Evolutionary conservation across 1,139 yeast species (phyloP).

Genomic region (Yamadazyma membranifaciens): DNA sequence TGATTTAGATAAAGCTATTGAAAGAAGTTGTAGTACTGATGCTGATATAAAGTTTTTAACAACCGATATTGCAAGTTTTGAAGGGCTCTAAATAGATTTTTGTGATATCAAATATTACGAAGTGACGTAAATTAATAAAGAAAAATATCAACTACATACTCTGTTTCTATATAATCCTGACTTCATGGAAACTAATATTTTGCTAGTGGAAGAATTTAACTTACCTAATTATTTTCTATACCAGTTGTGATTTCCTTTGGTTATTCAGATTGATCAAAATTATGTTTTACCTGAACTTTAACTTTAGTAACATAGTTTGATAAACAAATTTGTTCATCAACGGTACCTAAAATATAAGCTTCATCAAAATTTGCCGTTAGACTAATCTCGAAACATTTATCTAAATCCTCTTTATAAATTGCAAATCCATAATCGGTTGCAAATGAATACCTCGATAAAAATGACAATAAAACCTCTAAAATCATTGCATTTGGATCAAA

Average conservation of each 20-base stretch:
- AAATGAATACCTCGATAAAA: slow-evolving; percentile 1
- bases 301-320: not conserved
- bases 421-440: slow-evolving; percentile 10
- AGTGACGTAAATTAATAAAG: too few relatives aligned
- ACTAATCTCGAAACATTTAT: slow-evolving; percentile 2
- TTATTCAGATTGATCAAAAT: not conserved
- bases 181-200: too few relatives aligned
- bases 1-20: slow-evolving; percentile 5
- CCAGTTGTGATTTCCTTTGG: too few relatives aligned
- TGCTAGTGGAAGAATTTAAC: too few relatives aligned
- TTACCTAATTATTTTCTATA: too few relatives aligned
- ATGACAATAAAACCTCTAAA: slow-evolving; percentile 4
- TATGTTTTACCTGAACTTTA: not conserved
- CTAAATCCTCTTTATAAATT: slow-evolving; percentile 4
- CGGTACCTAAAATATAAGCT: slow-evolving; percentile 6
- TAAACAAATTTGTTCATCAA: slow-evolving; percentile 6
- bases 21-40: slow-evolving; percentile 1
- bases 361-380: slow-evolving; percentile 6
- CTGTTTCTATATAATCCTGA: too few relatives aligned
- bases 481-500: slow-evolving; percentile 4
- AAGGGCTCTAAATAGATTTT: not conserved
- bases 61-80: not conserved
- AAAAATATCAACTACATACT: too few relatives aligned
- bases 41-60: slow-evolving; percentile 2
- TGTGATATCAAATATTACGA: not conserved